Conservation (phyloP, 179 eudicot genomes). For the Camellia oleifera region DNA sequence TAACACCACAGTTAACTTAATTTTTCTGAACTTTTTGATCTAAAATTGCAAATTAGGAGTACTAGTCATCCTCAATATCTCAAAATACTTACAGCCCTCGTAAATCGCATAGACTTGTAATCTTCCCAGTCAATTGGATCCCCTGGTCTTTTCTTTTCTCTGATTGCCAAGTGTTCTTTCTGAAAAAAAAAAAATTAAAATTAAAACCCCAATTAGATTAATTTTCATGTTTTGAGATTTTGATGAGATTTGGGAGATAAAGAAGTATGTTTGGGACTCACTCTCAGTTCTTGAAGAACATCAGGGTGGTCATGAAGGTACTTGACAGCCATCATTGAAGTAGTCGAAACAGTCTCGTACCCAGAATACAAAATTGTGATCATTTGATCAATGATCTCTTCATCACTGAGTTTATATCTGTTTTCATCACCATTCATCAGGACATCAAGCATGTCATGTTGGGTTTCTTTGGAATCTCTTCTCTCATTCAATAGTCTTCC, state of each 20-base stretch:
- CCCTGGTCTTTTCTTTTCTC: slow-evolving; percentile 68
- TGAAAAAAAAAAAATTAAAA: slow-evolving; percentile 16
- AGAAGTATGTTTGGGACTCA: slow-evolving; percentile 25
- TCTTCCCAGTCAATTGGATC: slow-evolving; percentile 80
- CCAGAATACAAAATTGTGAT: slow-evolving; percentile 94
- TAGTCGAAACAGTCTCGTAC: slow-evolving; percentile 95
- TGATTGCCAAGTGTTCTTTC: slow-evolving; percentile 84
- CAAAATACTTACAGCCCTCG: slow-evolving; percentile 70
- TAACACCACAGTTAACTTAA: not conserved
- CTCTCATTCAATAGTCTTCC: slow-evolving; percentile 57
- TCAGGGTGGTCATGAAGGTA: slow-evolving; percentile 96
- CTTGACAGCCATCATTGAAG: slow-evolving; percentile 99
- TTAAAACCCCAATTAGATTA: not conserved
- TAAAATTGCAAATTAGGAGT: no score
- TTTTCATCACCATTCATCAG: slow-evolving; percentile 56
- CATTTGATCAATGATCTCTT: slow-evolving; percentile 91
- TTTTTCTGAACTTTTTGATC: not conserved
- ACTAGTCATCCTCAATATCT: not conserved
- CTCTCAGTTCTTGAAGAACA: slow-evolving; percentile 82
- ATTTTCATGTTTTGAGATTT: not conserved
- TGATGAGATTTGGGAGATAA: not conserved
- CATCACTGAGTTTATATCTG: slow-evolving; percentile 63
- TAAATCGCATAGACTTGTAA: slow-evolving; percentile 83
- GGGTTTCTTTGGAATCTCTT: slow-evolving; percentile 42
- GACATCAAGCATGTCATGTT: slow-evolving; percentile 64